Evolutionary conservation across 257 asterid genomes (phyloP).

Genomic region (Verbena officinalis): DNA sequence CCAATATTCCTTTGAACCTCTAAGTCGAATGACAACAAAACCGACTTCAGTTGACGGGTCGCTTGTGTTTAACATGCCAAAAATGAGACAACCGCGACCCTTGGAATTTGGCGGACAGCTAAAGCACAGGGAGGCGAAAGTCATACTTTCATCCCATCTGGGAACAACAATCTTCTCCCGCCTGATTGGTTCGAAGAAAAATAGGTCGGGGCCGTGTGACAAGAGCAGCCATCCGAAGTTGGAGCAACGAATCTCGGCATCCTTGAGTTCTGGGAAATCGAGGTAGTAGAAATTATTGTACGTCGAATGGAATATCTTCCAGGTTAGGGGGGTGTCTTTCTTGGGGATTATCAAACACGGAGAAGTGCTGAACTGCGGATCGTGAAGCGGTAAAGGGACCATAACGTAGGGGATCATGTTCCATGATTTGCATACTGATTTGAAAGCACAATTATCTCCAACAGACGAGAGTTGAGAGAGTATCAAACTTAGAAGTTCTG

Average conservation of each 20-base stretch:
- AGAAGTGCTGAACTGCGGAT: neutral
- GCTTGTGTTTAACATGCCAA: neutral
- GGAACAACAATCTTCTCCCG: neutral
- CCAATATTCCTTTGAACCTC: too few relatives aligned
- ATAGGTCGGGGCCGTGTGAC: neutral
- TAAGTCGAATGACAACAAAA: neutral
- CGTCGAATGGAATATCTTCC: neutral
- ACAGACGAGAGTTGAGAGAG: neutral
- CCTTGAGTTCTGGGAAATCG: neutral
- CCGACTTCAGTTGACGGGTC: accelerated
- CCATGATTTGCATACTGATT: neutral
- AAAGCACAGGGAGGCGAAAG: neutral
- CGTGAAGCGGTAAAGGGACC: neutral
- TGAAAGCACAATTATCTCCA: neutral
- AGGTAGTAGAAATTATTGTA: neutral
- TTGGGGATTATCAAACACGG: neutral
- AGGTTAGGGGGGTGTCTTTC: neutral
- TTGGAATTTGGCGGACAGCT: constrained; percentile 16
- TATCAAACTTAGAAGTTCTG: neutral
- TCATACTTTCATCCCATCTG: neutral
- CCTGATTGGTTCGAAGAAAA: constrained; percentile 12
- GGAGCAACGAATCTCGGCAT: neutral
- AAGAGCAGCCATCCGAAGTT: neutral
- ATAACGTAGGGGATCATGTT: neutral
- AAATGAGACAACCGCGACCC: neutral